Evolutionary conservation across 495 filamentous ascomycete genomes (phyloP), one percentile per base, ranked within the genome.

Genomic region (Xylaria palmicola): DNA sequence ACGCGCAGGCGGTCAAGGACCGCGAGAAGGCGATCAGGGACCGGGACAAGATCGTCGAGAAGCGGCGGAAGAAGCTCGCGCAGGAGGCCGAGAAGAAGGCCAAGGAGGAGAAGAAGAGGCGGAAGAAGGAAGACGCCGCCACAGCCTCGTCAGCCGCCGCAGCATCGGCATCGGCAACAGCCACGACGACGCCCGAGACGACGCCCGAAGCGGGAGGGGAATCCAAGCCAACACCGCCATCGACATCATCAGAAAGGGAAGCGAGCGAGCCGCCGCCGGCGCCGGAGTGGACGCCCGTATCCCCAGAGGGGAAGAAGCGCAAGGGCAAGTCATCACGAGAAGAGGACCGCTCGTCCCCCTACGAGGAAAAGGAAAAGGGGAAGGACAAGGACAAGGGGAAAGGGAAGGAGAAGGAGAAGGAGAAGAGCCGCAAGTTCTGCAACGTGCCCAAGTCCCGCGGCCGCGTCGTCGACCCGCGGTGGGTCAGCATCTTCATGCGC

Each of bases 401-500:
- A 19, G 48, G 52, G 22, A 70, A 64, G 55, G 60, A 55, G 32
- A 65, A 65, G 43, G 80, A 82, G 63, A 79, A 72, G 40, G 74
- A 73, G 52, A 82, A 83, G 62, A 79, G 86, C 58, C 84, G 85
- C 48, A 92, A 88, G 58, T 96, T 96, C 73, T 94, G 92, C 72
- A 84, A 88, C 62, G 71, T 92, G 0, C 90, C 92, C 7, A 80
- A 81, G 56, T 54, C 50, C 17, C 59, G 67, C 53, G 77, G 84
- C 9, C 56, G 70, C 51, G 67, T 74, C 5, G 69, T 75, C 7
- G 90, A 96, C 68, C 69, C 84, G 30, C 82, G 83, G 47, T 96
- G 92, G 92, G 73, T 88, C 3, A 79, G 86, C 34, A 79, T 96
- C 0, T 86, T 83, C 67, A 93, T 97, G 88, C 81, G 86, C 30